Percentiles rank a stretch among this genome's conserved stretches.
Conservation (phyloP, 2,329 filamentous ascomycete species). For the Colletotrichum sp. region DNA sequence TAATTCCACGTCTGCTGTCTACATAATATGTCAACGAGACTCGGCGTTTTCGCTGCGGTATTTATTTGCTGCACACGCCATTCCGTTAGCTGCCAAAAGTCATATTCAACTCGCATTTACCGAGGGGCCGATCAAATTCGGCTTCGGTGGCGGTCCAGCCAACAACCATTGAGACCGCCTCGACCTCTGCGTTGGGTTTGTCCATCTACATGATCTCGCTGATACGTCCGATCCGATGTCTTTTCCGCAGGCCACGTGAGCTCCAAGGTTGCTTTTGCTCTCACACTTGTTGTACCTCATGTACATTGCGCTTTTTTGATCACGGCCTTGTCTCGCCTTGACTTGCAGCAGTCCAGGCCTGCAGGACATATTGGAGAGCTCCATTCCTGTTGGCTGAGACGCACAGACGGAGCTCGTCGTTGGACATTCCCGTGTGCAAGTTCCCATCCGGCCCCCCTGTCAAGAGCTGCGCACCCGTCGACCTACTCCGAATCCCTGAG, state of each 20-base stretch:
- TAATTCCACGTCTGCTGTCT: not conserved
- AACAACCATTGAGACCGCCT: not conserved
- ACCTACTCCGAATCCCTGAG: slow-evolving; percentile 12
- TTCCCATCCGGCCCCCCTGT: slow-evolving; percentile 1
- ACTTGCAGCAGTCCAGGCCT: slow-evolving; percentile 16
- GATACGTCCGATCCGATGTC: slow-evolving; percentile 14
- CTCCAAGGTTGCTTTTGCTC: not conserved
- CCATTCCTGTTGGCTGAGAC: slow-evolving; percentile 21
- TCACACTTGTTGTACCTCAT: not conserved
- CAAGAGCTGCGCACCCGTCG: not conserved
- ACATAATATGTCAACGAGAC: not conserved
- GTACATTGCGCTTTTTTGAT: not conserved
- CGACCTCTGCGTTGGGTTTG: slow-evolving; percentile 11
- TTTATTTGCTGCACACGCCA: slow-evolving; percentile 2
- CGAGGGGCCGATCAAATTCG: slow-evolving; percentile 1
- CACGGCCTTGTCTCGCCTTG: slow-evolving; percentile 6
- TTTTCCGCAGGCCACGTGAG: slow-evolving; percentile 17
- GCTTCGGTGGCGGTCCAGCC: slow-evolving; percentile 3
- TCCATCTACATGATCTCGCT: slow-evolving; percentile 9
- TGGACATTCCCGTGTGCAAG: slow-evolving; percentile 10
- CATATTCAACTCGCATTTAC: not conserved
- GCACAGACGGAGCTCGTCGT: slow-evolving; percentile 19
- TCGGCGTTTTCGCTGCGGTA: not conserved
- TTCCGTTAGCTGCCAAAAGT: not conserved
- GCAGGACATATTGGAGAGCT: slow-evolving; percentile 11